phyloP scores from a whole-genome alignment of 768 basidiomycete genomes.

The Rhodosporidiobolus odoratus region DNA sequence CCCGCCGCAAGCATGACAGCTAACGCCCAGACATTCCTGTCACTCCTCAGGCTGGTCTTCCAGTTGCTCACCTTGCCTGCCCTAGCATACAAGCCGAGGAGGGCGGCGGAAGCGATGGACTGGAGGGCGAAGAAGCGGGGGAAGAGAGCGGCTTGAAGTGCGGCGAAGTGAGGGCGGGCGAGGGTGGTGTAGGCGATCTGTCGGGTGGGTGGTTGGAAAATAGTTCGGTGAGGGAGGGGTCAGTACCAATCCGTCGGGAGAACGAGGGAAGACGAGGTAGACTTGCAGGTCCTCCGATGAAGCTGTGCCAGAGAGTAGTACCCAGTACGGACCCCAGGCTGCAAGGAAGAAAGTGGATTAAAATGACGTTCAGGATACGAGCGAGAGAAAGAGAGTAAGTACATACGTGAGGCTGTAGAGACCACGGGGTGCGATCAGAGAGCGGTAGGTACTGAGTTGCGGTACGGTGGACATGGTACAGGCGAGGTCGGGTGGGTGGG shows the following conservation, averaged over 20 bases:
- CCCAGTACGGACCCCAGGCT: constrained; percentile 28
- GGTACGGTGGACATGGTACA: background rate
- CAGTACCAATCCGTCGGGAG: background rate
- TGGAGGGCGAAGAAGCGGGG: constrained; percentile 33
- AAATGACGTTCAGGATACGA: background rate
- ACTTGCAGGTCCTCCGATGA: constrained; percentile 24
- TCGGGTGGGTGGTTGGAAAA: background rate
- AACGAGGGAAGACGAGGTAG: background rate
- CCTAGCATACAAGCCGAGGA: constrained; percentile 19
- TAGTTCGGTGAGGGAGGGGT: background rate
- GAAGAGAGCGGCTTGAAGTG: constrained; percentile 37
- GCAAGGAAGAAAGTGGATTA: background rate
- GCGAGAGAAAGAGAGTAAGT: too few relatives aligned
- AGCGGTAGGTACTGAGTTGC: background rate
- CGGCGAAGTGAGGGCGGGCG: constrained; percentile 36
- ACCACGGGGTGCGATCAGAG: constrained; percentile 1
- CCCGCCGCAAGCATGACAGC: constrained; percentile 12
- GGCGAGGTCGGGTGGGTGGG: background rate
- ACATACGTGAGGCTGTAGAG: constrained; percentile 27
- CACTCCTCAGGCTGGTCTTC: background rate
- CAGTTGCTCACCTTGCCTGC: background rate
- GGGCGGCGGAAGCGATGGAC: background rate
- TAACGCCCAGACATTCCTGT: constrained; percentile 27
- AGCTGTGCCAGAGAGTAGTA: constrained; percentile 24
- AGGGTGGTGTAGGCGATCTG: constrained; percentile 34